phyloP scores from a whole-genome alignment of 106 monocot species.

The Phalaenopsis aphrodite region DNA sequence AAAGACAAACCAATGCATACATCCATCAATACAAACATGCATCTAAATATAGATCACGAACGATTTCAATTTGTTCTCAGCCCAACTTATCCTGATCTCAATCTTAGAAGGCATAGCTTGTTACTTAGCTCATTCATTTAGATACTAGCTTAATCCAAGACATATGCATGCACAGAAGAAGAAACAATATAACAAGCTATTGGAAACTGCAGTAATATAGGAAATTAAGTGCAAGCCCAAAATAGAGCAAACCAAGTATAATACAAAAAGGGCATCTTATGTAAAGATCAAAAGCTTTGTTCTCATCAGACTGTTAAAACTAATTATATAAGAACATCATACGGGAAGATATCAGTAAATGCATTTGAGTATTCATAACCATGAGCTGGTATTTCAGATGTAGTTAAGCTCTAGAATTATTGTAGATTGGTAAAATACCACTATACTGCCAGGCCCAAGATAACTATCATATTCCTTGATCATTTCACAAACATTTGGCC shows the following conservation, averaged over 20 bases:
- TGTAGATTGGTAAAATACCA: conserved; percentile 41
- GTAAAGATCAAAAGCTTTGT: neutral
- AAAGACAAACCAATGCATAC: too few relatives aligned
- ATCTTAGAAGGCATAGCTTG: neutral
- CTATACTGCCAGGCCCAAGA: conserved; percentile 87
- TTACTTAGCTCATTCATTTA: neutral
- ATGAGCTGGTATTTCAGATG: neutral
- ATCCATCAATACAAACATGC: neutral
- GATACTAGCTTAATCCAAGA: neutral
- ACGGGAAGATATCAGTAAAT: neutral
- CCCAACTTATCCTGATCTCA: neutral
- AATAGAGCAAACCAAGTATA: neutral
- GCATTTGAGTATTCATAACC: neutral
- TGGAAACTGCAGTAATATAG: neutral
- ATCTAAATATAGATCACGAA: neutral
- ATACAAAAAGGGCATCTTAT: neutral
- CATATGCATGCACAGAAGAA: neutral
- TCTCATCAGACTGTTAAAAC: neutral
- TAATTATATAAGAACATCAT: neutral
- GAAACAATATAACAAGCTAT: neutral
- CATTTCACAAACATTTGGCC: conserved; percentile 80
- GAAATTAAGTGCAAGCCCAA: neutral
- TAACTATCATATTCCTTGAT: conserved; percentile 90
- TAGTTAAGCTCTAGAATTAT: neutral
- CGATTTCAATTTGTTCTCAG: neutral